phyloP scores from a whole-genome alignment of 176 grass and related monocot species.

The Saccharum officinarum region DNA sequence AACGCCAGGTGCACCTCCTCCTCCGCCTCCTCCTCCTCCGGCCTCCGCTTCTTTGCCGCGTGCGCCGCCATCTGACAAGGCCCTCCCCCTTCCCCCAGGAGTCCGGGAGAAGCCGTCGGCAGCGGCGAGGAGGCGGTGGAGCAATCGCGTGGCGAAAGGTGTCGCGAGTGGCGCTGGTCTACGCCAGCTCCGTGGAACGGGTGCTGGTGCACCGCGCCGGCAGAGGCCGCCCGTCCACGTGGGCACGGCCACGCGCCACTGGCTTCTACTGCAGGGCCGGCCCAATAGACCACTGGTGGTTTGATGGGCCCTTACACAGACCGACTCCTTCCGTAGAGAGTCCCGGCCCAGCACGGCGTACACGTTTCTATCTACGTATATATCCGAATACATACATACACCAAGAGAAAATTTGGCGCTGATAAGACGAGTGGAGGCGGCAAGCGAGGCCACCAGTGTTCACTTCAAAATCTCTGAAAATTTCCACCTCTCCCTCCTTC shows the following conservation, averaged over 20 bases:
- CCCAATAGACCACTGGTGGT: neutral
- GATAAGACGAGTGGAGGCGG: slow-evolving; percentile 28
- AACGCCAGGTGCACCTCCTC: slow-evolving; percentile 58
- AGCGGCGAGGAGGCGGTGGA: neutral
- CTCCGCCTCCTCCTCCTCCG: slow-evolving; percentile 44
- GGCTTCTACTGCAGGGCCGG: neutral
- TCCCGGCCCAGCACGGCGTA: neutral
- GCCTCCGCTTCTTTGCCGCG: slow-evolving; percentile 49
- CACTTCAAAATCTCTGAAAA: slow-evolving; percentile 22
- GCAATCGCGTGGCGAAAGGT: neutral
- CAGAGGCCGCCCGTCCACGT: neutral
- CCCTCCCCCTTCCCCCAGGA: neutral
- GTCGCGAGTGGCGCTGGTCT: neutral
- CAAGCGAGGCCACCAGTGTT: slow-evolving; percentile 26
- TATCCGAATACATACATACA: neutral
- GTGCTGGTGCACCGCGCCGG: slow-evolving; percentile 14
- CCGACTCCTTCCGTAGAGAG: neutral
- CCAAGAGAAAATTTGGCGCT: neutral
- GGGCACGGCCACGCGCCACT: neutral
- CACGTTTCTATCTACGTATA: neutral
- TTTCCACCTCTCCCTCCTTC: slow-evolving; percentile 1
- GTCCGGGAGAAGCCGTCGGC: neutral
- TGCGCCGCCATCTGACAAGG: slow-evolving; percentile 24
- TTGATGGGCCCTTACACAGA: neutral
- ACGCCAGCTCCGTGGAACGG: neutral